Base-by-base conservation (phyloP, 805 yeast genomes). In the Candida andamanensis region DNA sequence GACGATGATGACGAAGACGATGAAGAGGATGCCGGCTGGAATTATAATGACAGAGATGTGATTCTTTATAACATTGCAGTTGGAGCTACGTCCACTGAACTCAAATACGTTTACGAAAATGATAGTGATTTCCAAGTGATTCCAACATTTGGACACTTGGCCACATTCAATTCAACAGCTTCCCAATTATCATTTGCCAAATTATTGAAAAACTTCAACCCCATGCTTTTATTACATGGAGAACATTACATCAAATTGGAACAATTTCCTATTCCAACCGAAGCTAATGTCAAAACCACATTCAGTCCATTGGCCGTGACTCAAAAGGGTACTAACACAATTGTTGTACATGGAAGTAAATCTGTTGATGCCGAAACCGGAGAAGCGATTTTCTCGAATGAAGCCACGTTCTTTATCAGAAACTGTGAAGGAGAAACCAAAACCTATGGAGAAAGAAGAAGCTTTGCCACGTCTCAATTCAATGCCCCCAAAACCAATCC, bases 61-160 rank as follows among this genome's bases (percentile, higher is more conserved):
- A 81, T 86, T 42, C 68, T 90, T 43, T 90, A 90, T 69, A 92
- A 90, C 64, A 52, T 90, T 36, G 95, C 95, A 23, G 67, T 90
- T 37, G 97, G 97, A 45, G 92, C 96, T 24, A 76, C 67, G 20
- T 75, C 85, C 23, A 66, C 67, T 25, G 95, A 90, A 50, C 69
- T 87, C 50, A 66, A 83, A 50, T 86, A 85, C 56, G 76, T 72
- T 15, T 90, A 80, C 56, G 98, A 90, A 63, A 75, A 77, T 46
- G 72, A 72, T 49, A 63, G 70, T 5, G 76, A 85, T 45, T 90
- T 90, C 67, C 86, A 85, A 52, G 90, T 81, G 5, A 58, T 90
- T 28, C 96, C 97, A 35, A 73, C 95, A 1, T 87, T 81, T 60
- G 95, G 95, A 36, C 95, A 86, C 31, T 77, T 90, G 47, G 90